These are phyloP conservation scores for Exophiala spinifera DNA, from an alignment of 2,329 filamentous ascomycete species.

Conservation along the genomic window DNA sequence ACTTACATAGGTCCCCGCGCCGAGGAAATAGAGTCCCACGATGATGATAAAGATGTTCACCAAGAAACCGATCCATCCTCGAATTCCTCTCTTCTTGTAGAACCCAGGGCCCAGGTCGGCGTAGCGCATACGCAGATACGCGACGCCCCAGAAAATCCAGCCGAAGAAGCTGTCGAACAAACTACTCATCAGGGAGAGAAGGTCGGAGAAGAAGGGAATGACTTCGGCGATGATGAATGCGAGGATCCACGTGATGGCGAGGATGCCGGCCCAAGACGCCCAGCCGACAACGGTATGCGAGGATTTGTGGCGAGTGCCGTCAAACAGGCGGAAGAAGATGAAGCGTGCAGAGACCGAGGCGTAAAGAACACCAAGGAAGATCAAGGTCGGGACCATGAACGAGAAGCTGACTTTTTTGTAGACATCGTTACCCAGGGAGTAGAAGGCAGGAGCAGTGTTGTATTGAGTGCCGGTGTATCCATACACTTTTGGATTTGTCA, in stretches of 20 bases:
- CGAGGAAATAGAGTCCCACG: slow-evolving; percentile 77
- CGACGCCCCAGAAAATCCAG: slow-evolving; percentile 76
- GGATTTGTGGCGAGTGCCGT: slow-evolving; percentile 72
- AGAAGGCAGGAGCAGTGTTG: slow-evolving; percentile 82
- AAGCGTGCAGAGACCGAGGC: slow-evolving; percentile 87
- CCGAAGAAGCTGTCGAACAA: slow-evolving; percentile 78
- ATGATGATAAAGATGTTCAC: slow-evolving; percentile 71
- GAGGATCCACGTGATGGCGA: slow-evolving; percentile 70
- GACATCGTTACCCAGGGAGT: slow-evolving; percentile 67
- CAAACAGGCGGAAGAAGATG: slow-evolving; percentile 86
- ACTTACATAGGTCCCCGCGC: slow-evolving; percentile 70
- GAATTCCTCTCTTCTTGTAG: slow-evolving; percentile 41
- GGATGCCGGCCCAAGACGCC: slow-evolving; percentile 71
- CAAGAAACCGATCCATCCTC: slow-evolving; percentile 42
- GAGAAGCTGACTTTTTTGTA: slow-evolving; percentile 89
- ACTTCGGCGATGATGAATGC: slow-evolving; percentile 90
- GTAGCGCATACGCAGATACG: slow-evolving; percentile 45
- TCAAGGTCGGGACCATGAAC: slow-evolving; percentile 92
- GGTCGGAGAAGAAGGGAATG: slow-evolving; percentile 86
- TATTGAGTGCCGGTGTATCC: slow-evolving; percentile 83
- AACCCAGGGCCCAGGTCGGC: slow-evolving; percentile 41
- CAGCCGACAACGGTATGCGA: slow-evolving; percentile 80
- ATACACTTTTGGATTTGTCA: slow-evolving; percentile 17
- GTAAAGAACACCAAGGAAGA: slow-evolving; percentile 88
- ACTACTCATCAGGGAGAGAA: slow-evolving; percentile 57